These are phyloP conservation scores for Chaetomiaceae sp. DNA, from an alignment of 2,329 filamentous ascomycete species.

Conservation along the genomic window DNA sequence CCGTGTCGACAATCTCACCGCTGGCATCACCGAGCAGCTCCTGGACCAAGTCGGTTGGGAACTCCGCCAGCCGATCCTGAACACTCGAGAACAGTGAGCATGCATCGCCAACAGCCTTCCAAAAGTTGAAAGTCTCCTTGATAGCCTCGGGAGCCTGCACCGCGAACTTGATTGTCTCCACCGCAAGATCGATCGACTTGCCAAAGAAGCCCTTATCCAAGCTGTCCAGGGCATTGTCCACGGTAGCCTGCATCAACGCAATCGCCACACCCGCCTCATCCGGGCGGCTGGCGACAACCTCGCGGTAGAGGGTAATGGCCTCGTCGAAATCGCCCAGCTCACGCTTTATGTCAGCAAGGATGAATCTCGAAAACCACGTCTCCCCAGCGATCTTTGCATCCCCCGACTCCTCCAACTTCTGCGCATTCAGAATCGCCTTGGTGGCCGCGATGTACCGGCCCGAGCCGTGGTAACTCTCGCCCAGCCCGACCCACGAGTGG, in stretches of 20 bases:
- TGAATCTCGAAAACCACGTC: slow-evolving; percentile 93
- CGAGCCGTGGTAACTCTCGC: slow-evolving; percentile 95
- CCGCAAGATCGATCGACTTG: slow-evolving; percentile 68
- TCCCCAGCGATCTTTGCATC: slow-evolving; percentile 57
- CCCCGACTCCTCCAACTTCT: slow-evolving; percentile 61
- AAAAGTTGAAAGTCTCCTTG: slow-evolving; percentile 80
- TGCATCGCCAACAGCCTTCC: slow-evolving; percentile 88
- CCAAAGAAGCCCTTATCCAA: slow-evolving; percentile 84
- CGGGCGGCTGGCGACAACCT: slow-evolving; percentile 63
- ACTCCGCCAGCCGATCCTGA: slow-evolving; percentile 59
- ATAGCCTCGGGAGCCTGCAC: slow-evolving; percentile 55
- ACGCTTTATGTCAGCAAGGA: slow-evolving; percentile 90
- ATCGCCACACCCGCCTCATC: slow-evolving; percentile 83
- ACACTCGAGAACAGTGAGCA: slow-evolving; percentile 79
- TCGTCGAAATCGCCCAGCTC: slow-evolving; percentile 88
- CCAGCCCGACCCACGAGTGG: slow-evolving; percentile 91
- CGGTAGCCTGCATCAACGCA: slow-evolving; percentile 80
- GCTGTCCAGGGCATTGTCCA: slow-evolving; percentile 73
- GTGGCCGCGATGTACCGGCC: slow-evolving; percentile 91
- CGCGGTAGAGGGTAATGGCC: slow-evolving; percentile 70
- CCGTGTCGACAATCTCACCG: slow-evolving; percentile 63
- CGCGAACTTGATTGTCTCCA: slow-evolving; percentile 65
- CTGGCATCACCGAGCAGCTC: slow-evolving; percentile 52
- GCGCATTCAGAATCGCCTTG: slow-evolving; percentile 82
- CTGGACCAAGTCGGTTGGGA: slow-evolving; percentile 57